Base-by-base conservation (phyloP, 805 yeast genomes). In the Cyberlindnera meyerae region DNA sequence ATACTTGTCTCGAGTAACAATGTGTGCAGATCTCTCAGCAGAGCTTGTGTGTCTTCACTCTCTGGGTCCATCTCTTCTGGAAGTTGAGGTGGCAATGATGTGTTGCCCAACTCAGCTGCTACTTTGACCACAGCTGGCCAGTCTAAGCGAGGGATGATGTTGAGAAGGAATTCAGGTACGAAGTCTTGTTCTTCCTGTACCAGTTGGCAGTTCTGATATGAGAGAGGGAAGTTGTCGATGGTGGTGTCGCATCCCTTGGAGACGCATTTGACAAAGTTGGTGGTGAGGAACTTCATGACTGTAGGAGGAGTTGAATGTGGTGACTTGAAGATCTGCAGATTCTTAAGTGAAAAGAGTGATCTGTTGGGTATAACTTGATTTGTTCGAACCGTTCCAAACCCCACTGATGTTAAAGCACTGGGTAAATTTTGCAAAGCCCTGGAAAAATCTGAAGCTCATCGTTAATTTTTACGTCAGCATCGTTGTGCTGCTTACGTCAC, bases 241-340 rank as follows among this genome's bases (percentile, higher is more conserved):
- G 90, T 73, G 11, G 77, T 64, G 30, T 81, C 87, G 56, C 98
- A 93, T 2, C 78, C 52, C 54, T 82, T 80, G 43, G 87, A 83
- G 0, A 97, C 88, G 62, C 98, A 93, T 58, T 82, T 87, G 44
- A 93, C 95, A 62, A 93, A 93, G 62, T 93, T 93, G 11, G 97
- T 85, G n/a, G 98, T 90, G 18, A 93, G 66, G 53, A 90, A 78
- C 65, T 93, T 90, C 98, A 90, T 90, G 25, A 13, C 18, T 14
- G 17, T 18, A 12, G 14, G 14, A 4, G 5, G 22, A 6, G 11
- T 27, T 13, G 11, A 8, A 14, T n/a, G n/a, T n/a, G n/a, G n/a
- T n/a, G n/a, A n/a, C n/a, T n/a, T n/a, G n/a, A n/a, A n/a, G n/a
- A n/a, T n/a, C n/a, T n/a, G n/a, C n/a, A n/a, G n/a, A n/a, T n/a